Base-by-base conservation (phyloP, 805 yeast species). In the Cyberlindnera maclurae region DNA sequence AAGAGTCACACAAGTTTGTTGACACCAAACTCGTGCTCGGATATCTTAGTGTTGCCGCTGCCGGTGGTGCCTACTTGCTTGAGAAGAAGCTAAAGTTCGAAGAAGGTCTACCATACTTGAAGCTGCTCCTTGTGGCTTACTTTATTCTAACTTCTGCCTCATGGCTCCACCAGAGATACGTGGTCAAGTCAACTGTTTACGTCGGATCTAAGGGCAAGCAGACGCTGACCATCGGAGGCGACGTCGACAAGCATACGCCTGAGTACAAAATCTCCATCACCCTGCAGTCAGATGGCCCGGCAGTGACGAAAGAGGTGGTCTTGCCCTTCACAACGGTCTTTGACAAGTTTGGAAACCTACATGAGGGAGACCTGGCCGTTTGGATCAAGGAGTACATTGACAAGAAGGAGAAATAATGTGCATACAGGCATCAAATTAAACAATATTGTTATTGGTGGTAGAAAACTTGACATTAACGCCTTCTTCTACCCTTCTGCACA, bases 401-500 rank as follows among this genome's bases (percentile, higher is more conserved):
- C 17, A 29, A 29, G 24, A 20, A 28, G n/a, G 16, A 17, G 12
- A 26, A 26, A 34, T 11, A 24, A 24, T n/a, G 26, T n/a, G 29
- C 17, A 12, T 27, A 6, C n/a, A n/a, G n/a, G n/a, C n/a, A n/a
- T 27, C 15, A 13, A 5, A 27, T 5, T n/a, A 15, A 13, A 12
- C 11, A 12, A 13, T 12, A 28, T 20, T 20, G 24, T 8, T 20
- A 20, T 8, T 8, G 24, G 24, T 20, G 8, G 8, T 20, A 20
- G 8, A 20, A 5, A 8, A 8, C 24, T 20, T 29, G 11, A 10
- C n/a, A 12, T 13, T 33, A 26, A 18, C 20, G 29, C 15, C 24
- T 33, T 58, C 72, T 71, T 58, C 71, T 70, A n/a, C 83, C 79
- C 54, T 76, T 79, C 54, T 79, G 87, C 4, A 90, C 97, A 44